A percentile compares a stretch with the other conserved stretches of the same genome.
Conservation (phyloP, 1,284 basidiomycete species). For the Marasmius sp. region DNA sequence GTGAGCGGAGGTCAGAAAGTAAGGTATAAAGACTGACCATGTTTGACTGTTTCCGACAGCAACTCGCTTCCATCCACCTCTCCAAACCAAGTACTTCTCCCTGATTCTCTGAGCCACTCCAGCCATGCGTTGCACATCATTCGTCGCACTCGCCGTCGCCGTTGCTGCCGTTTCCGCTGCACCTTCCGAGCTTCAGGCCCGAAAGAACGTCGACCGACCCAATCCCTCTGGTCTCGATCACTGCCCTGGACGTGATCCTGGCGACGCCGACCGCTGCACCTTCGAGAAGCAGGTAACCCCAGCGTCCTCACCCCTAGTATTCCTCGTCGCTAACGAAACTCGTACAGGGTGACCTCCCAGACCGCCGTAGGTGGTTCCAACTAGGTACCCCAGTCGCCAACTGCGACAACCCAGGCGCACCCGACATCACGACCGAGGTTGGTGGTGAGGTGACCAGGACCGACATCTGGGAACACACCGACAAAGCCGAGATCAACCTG, state of each 20-base stretch:
- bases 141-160: neutral
- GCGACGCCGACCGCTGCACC: neutral
- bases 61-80: neutral
- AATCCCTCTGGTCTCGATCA: neutral
- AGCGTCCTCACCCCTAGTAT: neutral
- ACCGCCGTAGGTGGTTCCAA: neutral
- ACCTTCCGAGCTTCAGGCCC: neutral
- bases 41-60: neutral
- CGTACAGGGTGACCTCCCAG: neutral
- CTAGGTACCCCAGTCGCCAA: neutral
- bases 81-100: neutral
- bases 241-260: neutral
- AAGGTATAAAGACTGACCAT: too few relatives aligned
- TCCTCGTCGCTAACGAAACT: neutral
- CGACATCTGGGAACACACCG: neutral
- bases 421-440: neutral
- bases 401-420: neutral
- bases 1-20: too few relatives aligned
- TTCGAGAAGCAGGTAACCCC: neutral
- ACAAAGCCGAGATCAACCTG: neutral
- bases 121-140: neutral
- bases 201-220: neutral
- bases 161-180: neutral
- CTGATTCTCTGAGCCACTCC: neutral
- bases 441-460: slow-evolving; percentile 1